Evolutionary conservation across 768 basidiomycete species (phyloP), one percentile per base, ranked within the genome.

Genomic region (Boletus vermiculosoides): DNA sequence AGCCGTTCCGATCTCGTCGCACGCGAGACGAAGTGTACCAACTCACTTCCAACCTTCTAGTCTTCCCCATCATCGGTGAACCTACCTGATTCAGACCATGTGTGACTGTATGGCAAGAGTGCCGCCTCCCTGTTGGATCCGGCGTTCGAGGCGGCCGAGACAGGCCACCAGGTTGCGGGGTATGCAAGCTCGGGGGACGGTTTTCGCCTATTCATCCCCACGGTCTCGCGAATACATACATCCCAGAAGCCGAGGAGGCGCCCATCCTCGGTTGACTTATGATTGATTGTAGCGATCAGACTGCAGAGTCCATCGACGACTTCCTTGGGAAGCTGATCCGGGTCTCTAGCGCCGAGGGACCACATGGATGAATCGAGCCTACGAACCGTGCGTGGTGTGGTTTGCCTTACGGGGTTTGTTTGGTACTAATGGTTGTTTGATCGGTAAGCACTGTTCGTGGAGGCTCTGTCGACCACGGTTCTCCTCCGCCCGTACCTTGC

Each of bases 211-310:
- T 76, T 18, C 73, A 76, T 50, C 16, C 51, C 5, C 74, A 76
- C 44, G 74, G 74, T 52, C 62, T 72, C 22, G 74, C 74, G 11
- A 73, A 75, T 44, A 30, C 70, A 13, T 74, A 69, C 50, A 53
- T 76, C 11, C 58, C 73, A 15, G 71, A 66, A 1, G 73, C 56
- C 0, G 73, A 76, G 58, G 65, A 69, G 47, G 72, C 71, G 6
- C 63, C 63, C 10, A 59, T 73, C 22, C 60, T 66, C 45, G 57
- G 59, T 4, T 71, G 72, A 6, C 63, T 71, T 16, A 64, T 68
- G 3, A 69, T 76, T 53, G 58, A 75, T 12, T 71, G 60, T 8
- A 28, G 28, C 28, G 5, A 50, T 42, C 68, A 68, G 1, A 51
- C 46, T 1, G 65, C 66, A 12, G 74, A 76, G 57, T 45, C 68